Base-by-base conservation (phyloP, 768 basidiomycete genomes). In the Daedalea quercina region DNA sequence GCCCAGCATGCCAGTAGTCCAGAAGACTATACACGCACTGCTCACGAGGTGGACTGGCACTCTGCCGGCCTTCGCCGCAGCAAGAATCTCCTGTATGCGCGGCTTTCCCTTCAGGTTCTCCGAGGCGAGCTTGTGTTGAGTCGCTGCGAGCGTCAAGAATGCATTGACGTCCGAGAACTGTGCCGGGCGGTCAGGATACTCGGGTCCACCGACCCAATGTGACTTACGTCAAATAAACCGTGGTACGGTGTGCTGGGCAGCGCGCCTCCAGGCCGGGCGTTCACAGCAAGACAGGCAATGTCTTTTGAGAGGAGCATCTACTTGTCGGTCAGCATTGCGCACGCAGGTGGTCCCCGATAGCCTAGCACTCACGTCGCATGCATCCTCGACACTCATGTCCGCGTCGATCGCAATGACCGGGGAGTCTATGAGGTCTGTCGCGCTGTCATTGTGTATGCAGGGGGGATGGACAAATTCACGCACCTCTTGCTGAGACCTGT, bases 161-260 rank as follows among this genome's bases (percentile, higher is more conserved):
- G 90, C 87, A 63, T 92, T 92, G 11, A 91, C 85, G 63, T 92
- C 90, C 17, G 89, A 83, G 59, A 80, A 90, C 89, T 92, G 58
- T n/a, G 34, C 20, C 20, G 9, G 4, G 31, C 8, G 43, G 28
- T 13, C 12, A 47, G 37, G 4, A 15, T 15, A 40, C 37, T 19
- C 37, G 15, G 37, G 37, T 40, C 37, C 37, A 40, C 15, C 8
- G 37, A 40, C 20, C 37, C 9, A 11, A 28, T n/a, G 44, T 22
- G 12, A 57, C 85, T 52, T 61, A 91, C 89, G 67, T 92, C 90
- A 60, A 92, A 90, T 25, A 91, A 71, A 13, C 87, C 89, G 20
- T 73, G 67, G 59, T 68, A 77, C 4, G 49, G 62, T 35, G 58
- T 19, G 6, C 44, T 49, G 34, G 49, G 51, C 47, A 69, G 60